Conservation (phyloP, 169 alveolate species). For the Plasmodium yoelii region DNA sequence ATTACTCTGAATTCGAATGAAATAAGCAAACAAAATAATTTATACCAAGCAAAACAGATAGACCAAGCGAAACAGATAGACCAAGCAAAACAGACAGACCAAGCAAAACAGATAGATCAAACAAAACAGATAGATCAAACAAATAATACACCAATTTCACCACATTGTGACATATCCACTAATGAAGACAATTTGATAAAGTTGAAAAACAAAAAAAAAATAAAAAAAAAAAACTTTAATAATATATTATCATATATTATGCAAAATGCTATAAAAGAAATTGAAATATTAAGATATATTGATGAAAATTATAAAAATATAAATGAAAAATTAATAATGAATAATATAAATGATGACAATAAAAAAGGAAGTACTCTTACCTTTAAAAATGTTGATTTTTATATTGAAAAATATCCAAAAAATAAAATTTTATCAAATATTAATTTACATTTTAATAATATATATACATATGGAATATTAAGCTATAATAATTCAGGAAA, state of each 20-base stretch:
- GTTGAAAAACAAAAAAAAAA: constrained; percentile 2
- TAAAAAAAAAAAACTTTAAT: constrained; percentile 35
- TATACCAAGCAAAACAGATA: neutral
- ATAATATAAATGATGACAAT: constrained; percentile 35
- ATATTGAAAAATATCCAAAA: constrained; percentile 69
- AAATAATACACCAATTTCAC: neutral
- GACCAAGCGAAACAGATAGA: neutral
- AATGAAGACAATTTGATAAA: constrained; percentile 21
- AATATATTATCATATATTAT: constrained; percentile 38
- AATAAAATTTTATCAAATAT: constrained; percentile 70
- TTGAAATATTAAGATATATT: constrained; percentile 59
- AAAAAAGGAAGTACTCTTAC: constrained; percentile 56
- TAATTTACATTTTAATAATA: constrained; percentile 32
- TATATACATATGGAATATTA: constrained; percentile 58
- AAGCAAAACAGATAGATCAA: neutral
- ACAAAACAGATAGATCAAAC: neutral
- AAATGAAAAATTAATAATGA: constrained; percentile 64
- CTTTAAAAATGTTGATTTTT: constrained; percentile 66
- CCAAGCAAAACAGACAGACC: neutral
- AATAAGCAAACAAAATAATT: neutral
- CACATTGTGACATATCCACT: neutral
- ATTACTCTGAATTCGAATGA: no score
- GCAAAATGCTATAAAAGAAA: constrained; percentile 61
- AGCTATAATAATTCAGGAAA: constrained; percentile 58
- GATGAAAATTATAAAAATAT: constrained; percentile 62